These are phyloP conservation scores for Crucibulum laeve DNA, from an alignment of 768 basidiomycete species.

Conservation along the genomic window DNA sequence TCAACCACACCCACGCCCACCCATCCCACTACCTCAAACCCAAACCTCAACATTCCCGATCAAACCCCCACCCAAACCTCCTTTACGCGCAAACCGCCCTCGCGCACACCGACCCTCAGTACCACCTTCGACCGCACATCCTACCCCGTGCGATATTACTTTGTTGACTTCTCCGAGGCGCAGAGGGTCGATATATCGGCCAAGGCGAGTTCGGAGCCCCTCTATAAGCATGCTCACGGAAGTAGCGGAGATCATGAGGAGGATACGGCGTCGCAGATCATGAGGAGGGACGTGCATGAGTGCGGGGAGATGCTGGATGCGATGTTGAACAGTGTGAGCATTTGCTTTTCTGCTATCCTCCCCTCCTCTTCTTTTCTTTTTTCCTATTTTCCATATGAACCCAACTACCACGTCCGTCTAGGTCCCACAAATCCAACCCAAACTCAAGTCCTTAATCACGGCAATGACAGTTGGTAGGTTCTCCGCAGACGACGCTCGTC, in stretches of 20 bases:
- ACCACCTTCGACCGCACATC: slow-evolving; percentile 26
- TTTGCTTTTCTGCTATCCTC: background rate
- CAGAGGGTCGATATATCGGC: no score
- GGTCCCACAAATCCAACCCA: slow-evolving; percentile 35
- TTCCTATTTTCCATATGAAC: no score
- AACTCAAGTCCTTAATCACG: slow-evolving; percentile 38
- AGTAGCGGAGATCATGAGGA: background rate
- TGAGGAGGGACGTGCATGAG: background rate
- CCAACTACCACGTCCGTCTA: no score
- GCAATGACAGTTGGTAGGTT: slow-evolving; percentile 46
- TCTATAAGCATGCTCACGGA: no score
- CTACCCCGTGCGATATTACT: slow-evolving; percentile 36
- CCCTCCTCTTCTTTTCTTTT: no score
- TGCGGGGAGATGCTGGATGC: background rate
- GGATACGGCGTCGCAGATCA: background rate
- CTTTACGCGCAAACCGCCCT: slow-evolving; percentile 3
- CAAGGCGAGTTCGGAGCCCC: no score
- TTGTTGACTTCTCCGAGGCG: slow-evolving; percentile 22
- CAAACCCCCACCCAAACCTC: slow-evolving; percentile 3
- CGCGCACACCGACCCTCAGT: background rate
- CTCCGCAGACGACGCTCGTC: slow-evolving; percentile 44
- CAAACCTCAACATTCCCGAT: background rate
- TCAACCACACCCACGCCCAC: no score
- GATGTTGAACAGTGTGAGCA: background rate
- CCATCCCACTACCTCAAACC: no score